Percentiles rank a stretch among this genome's conserved stretches.
Conservation (phyloP, 202 grass and related monocot genomes). For the Cymbopogon flexuosus region DNA sequence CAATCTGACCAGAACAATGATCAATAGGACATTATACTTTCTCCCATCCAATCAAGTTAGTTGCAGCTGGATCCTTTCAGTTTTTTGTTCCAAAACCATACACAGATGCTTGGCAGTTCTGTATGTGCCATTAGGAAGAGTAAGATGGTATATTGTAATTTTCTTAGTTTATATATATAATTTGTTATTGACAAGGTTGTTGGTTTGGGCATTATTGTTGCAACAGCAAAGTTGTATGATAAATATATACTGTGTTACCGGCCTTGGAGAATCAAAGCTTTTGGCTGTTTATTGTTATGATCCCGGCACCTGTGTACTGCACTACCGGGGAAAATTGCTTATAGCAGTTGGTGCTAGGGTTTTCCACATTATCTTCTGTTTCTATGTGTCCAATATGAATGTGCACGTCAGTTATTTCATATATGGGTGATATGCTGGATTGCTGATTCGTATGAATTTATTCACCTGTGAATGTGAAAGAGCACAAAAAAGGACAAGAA, state of each 20-base stretch:
- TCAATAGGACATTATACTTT: conserved; percentile 17
- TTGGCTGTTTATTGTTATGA: not conserved
- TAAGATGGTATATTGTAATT: conserved; percentile 39
- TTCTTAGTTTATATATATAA: conserved; percentile 35
- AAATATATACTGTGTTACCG: conserved; percentile 38
- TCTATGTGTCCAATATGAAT: not conserved
- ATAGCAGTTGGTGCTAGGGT: not conserved
- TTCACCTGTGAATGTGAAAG: not conserved
- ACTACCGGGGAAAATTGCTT: not conserved
- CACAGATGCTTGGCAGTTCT: conserved; percentile 24
- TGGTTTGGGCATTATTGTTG: conserved; percentile 32
- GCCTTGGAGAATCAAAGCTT: not conserved
- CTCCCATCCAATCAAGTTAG: conserved; percentile 7
- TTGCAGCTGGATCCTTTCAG: not conserved
- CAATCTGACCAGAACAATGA: conserved; percentile 21
- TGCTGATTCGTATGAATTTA: not conserved
- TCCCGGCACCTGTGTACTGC: not conserved
- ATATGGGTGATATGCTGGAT: not conserved
- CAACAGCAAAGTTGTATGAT: conserved; percentile 45
- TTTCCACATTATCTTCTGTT: not conserved
- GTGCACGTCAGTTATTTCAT: not conserved
- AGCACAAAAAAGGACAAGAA: not conserved
- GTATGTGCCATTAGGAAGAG: conserved; percentile 14
- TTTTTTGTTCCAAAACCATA: conserved; percentile 2
- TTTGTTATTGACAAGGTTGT: conserved; percentile 32